A percentile compares a stretch with the other conserved stretches of the same genome.
phyloP scores from a whole-genome alignment of 225 moss, liverwort and hornwort species.

The Takakia lepidozioides region DNA sequence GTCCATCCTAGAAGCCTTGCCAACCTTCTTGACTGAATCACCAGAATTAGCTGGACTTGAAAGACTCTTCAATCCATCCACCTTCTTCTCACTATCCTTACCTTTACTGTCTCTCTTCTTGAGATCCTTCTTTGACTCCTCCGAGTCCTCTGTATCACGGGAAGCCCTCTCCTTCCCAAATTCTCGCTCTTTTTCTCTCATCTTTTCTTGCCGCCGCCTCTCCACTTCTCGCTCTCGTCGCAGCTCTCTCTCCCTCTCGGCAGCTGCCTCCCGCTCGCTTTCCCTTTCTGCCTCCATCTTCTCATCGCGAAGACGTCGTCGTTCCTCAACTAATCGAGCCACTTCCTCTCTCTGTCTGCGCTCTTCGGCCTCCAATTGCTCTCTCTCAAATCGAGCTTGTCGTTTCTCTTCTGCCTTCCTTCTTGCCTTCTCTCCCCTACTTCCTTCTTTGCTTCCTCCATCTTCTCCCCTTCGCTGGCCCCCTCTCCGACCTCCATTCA shows the following conservation, averaged over 20 bases:
- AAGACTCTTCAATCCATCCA: conserved; percentile 15
- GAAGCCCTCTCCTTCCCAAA: conserved; percentile 32
- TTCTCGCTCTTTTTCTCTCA: conserved; percentile 56
- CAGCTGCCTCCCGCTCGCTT: conserved; percentile 59
- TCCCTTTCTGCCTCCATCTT: conserved; percentile 67
- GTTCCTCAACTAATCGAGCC: conserved; percentile 69
- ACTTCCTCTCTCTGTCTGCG: conserved; percentile 80
- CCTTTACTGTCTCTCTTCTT: conserved; percentile 34
- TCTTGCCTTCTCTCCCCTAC: conserved; percentile 67
- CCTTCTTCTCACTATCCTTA: conserved; percentile 38
- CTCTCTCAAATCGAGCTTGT: conserved; percentile 62
- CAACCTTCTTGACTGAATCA: conserved; percentile 10
- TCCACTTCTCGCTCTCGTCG: conserved; percentile 63
- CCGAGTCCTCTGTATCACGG: conserved; percentile 34
- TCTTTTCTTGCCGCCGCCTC: conserved; percentile 58
- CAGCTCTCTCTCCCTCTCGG: conserved; percentile 57
- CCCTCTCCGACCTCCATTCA: conserved; percentile 28
- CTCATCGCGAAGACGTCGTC: conserved; percentile 66
- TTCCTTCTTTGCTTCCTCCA: conserved; percentile 44
- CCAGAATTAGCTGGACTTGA: conserved; percentile 5
- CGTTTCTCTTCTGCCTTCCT: conserved; percentile 81
- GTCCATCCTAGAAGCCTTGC: conserved; percentile 16
- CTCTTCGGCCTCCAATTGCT: conserved; percentile 79
- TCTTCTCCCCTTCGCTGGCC: conserved; percentile 62
- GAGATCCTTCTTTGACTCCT: conserved; percentile 36